Conservation (phyloP, 1,139 yeast genomes). For the Saccharomycopsis crataegensis region DNA sequence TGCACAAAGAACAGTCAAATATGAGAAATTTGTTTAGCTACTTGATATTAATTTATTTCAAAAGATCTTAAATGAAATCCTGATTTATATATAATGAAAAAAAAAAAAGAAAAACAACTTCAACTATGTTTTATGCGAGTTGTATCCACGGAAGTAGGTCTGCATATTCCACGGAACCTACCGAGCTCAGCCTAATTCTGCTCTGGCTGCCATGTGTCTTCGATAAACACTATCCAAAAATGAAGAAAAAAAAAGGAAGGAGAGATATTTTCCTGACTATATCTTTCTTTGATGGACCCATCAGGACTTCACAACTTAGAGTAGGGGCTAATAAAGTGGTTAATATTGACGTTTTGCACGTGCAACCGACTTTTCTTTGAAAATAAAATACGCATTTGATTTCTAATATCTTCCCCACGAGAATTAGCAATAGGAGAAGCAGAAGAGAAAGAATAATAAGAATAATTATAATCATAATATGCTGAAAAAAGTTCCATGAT, state of each 20-base stretch:
- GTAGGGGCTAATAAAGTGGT: background rate
- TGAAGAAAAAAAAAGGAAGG: background rate
- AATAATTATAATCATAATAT: background rate
- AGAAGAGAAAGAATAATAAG: background rate
- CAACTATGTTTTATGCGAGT: conserved; percentile 1
- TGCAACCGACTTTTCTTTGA: background rate
- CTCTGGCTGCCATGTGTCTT: background rate
- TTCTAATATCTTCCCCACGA: background rate
- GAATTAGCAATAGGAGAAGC: background rate
- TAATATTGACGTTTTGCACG: background rate
- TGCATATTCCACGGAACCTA: background rate
- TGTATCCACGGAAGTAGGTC: background rate
- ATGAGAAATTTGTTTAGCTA: background rate
- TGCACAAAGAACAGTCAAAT: background rate
- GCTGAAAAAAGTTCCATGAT: background rate
- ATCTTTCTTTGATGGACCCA: background rate
- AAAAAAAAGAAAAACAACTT: background rate
- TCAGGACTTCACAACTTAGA: background rate
- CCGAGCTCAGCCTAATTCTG: background rate
- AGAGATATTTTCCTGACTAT: background rate
- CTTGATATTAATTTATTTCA: background rate
- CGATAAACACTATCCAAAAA: background rate
- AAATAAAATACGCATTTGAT: background rate
- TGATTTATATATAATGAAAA: background rate
- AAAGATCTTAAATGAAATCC: background rate